Conservation (phyloP, 1,139 yeast species). For the Hyphopichia burtonii region DNA sequence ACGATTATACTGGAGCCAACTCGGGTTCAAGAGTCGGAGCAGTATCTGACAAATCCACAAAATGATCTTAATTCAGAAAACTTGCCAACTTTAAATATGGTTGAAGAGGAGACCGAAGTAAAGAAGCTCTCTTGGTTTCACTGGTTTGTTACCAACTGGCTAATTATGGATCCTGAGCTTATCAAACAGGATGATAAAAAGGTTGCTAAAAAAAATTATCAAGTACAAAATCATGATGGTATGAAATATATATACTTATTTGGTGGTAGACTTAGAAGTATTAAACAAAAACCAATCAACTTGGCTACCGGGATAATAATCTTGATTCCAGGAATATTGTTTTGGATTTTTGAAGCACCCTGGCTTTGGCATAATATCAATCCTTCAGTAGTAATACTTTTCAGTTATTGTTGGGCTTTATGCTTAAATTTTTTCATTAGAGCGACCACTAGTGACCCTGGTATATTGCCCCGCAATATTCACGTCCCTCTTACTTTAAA, state of each 20-base stretch:
- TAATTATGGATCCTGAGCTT: slow-evolving; percentile 40
- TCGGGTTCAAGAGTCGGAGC: background rate
- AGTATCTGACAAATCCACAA: background rate
- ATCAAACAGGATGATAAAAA: slow-evolving; percentile 6
- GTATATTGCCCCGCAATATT: slow-evolving; percentile 65
- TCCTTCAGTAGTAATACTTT: slow-evolving; percentile 58
- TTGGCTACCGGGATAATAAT: slow-evolving; percentile 33
- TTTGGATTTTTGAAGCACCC: slow-evolving; percentile 41
- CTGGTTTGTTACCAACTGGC: slow-evolving; percentile 39
- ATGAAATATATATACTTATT: slow-evolving; percentile 45
- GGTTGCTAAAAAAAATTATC: slow-evolving; percentile 28
- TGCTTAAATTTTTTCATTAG: slow-evolving; percentile 47
- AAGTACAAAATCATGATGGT: slow-evolving; percentile 28
- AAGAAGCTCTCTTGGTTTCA: background rate
- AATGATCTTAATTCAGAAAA: background rate
- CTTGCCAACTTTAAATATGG: too few relatives aligned
- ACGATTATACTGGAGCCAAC: background rate
- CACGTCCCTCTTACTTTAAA: slow-evolving; percentile 45
- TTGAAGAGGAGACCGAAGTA: background rate
- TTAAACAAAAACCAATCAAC: slow-evolving; percentile 35
- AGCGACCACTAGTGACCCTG: slow-evolving; percentile 68
- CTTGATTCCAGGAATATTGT: slow-evolving; percentile 50
- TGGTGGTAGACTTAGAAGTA: slow-evolving; percentile 63
- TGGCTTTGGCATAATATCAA: slow-evolving; percentile 60
- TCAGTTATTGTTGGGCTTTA: slow-evolving; percentile 57